Evolutionary conservation across 208 protist genomes (phyloP), one percentile per base, ranked within the genome.

Genomic region (Trypanosoma mega): DNA sequence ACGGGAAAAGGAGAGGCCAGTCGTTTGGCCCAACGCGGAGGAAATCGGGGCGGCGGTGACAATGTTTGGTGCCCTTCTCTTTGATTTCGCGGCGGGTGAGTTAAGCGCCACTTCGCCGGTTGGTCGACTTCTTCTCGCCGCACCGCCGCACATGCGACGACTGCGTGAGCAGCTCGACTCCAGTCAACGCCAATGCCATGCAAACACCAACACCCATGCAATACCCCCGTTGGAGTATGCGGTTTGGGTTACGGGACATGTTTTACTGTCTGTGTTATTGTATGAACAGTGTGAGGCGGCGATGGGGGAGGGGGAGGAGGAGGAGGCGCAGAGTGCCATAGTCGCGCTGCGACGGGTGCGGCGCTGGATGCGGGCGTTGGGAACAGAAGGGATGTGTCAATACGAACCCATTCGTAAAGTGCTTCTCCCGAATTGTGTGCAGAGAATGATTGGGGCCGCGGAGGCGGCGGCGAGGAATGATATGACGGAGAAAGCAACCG

Each of bases 181-280:
- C 18, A 33, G 33, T 49, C 29, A 53, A 11, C 48, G 37, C 26
- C 57, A 39, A 16, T 20, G 12, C 55, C 36, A 34, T 27, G 24
- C 18, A 23, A 34, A 8, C 20, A 21, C 16, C 8, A 21, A 31
- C 56, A 43, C n/a, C n/a, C n/a, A n/a, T n/a, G n/a, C n/a, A n/a
- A n/a, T n/a, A n/a, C n/a, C n/a, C n/a, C n/a, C n/a, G n/a, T 21
- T 3, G 39, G 26, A 12, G 27, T 66, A 14, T 34, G 20, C 16
- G 45, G 56, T 29, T 44, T 68, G 1, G 52, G 43, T 57, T 56
- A 54, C 39, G 63, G n/a, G n/a, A n/a, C n/a, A n/a, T n/a, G n/a
- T 68, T 24, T 21, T 68, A 2, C 60, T 68, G 63, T 62, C 53
- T 39, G 63, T 68, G 29, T 49, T 68, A 11, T 46, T 68, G 4